Base-by-base conservation (phyloP, 2,329 filamentous ascomycete genomes). In the Claviceps lovelessii region DNA sequence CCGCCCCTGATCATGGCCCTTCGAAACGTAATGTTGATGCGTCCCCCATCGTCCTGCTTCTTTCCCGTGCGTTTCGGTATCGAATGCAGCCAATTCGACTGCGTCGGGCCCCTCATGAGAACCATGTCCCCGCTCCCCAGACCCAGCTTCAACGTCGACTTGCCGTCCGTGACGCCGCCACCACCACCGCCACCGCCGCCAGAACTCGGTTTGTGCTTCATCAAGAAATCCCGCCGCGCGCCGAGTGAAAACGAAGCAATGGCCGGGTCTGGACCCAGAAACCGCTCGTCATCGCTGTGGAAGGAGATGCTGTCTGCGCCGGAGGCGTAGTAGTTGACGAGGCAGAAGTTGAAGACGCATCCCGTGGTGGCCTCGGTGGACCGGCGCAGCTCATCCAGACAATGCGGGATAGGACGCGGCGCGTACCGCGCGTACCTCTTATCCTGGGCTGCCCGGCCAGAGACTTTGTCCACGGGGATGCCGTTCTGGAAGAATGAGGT, bases 301-400 rank as follows among this genome's bases (percentile, higher is more conserved):
- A 85, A 91, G 11, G 83, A 79, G 51, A 91, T 91, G 60, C 84
- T 88, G 65, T 91, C 86, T 6, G 80, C 72, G 0, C 87, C 86
- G 4, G 78, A 79, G n/a, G 84, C 83, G 64, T 91, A 91, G 70
- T 91, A 91, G 63, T 91, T 91, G 5, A 91, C 85, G 1, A 91
- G 75, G 57, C 83, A 86, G 65, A 90, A 88, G 64, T 91, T 91
- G 69, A 85, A 91, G 1, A 64, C 75, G 62, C 79, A 79, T n/a
- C 76, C 76, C 0, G 84, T 87, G 0, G 80, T 78, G 5, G 76
- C 73, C 67, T 91, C 85, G 1, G 85, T 81, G 10, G 80, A 74
- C 39, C 67, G 70, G 10, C 82, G 78, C 8, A 91, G 74, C 6
- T 74, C 67, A 44, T 87, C 79, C 0, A 91, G 75, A 61, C 85